phyloP scores from a whole-genome alignment of 805 yeast species.

The Starmerella ratchasimensis region DNA sequence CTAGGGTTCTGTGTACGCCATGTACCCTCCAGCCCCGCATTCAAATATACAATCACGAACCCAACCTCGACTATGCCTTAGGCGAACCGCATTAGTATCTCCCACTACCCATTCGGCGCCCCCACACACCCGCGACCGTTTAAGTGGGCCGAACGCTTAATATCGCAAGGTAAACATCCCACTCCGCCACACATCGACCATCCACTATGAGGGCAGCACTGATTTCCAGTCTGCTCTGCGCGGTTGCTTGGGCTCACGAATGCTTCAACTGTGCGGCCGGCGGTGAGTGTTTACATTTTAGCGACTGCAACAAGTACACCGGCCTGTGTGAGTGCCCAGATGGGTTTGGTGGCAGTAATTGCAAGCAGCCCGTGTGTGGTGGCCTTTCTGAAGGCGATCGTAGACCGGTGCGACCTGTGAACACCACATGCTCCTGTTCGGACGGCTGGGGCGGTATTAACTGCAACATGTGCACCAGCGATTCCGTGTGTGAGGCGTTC shows the following conservation, averaged over 20 bases:
- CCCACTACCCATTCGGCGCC: no score
- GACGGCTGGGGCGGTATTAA: conserved; percentile 91
- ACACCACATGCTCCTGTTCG: conserved; percentile 52
- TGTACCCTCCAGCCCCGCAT: no score
- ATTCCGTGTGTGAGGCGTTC: conserved; percentile 67
- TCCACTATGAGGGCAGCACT: no score
- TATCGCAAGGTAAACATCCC: no score
- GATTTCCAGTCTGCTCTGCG: neutral
- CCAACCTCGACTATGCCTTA: no score
- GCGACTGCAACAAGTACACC: conserved; percentile 71
- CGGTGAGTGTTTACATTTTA: conserved; percentile 79
- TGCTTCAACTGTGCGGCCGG: conserved; percentile 90
- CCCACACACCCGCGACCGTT: no score
- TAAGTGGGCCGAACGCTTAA: no score
- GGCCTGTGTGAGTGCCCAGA: conserved; percentile 86
- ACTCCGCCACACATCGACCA: no score
- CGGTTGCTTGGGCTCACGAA: conserved; percentile 11
- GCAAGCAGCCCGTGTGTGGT: conserved; percentile 81
- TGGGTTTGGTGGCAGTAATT: conserved; percentile 91
- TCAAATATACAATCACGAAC: no score
- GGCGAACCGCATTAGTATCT: no score
- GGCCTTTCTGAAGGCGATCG: conserved; percentile 48
- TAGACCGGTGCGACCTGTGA: conserved; percentile 44
- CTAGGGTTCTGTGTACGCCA: no score
- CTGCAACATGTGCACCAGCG: conserved; percentile 67